Evolutionary conservation across 352 stramenopile species (phyloP).

Genomic region (Globisporangium camurandrum): DNA sequence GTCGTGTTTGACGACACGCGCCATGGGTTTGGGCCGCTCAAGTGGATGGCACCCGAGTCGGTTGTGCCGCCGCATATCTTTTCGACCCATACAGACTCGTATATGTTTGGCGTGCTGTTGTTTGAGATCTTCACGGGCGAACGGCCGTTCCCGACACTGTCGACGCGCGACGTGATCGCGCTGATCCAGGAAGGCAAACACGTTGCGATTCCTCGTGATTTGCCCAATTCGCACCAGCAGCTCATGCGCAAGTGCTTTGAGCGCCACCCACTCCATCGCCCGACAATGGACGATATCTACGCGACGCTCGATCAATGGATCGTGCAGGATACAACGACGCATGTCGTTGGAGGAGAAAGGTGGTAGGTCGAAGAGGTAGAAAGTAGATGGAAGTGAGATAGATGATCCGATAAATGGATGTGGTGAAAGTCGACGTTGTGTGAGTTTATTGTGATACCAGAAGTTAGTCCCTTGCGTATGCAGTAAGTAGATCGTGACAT

Average conservation of each 20-base stretch:
- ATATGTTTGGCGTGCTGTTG: constrained; percentile 70
- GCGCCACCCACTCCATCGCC: constrained; percentile 36
- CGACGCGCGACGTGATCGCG: constrained; percentile 42
- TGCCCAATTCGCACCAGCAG: constrained; percentile 32
- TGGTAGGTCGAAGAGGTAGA: too few species aligned
- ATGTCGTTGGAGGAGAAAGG: too few species aligned
- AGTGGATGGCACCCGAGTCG: constrained; percentile 72
- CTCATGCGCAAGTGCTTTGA: constrained; percentile 64
- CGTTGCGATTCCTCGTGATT: constrained; percentile 35
- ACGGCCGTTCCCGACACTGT: constrained; percentile 44
- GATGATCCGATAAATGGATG: too few species aligned
- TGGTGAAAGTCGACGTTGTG: too few species aligned
- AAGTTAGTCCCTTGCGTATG: too few species aligned
- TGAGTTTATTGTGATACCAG: too few species aligned
- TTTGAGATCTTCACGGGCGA: constrained; percentile 70
- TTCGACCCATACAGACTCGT: constrained; percentile 61
- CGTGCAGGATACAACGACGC: constrained; percentile 33
- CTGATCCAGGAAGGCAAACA: constrained; percentile 60
- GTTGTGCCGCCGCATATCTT: constrained; percentile 59
- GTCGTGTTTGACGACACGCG: constrained; percentile 48
- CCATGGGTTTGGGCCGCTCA: constrained; percentile 57
- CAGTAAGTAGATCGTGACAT: too few species aligned
- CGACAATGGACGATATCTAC: constrained; percentile 68
- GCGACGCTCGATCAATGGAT: constrained; percentile 51
- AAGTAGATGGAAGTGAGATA: too few species aligned